These are phyloP conservation scores for Botrytis fragariae DNA, from an alignment of 2,329 filamentous ascomycete species.

Conservation along the genomic window DNA sequence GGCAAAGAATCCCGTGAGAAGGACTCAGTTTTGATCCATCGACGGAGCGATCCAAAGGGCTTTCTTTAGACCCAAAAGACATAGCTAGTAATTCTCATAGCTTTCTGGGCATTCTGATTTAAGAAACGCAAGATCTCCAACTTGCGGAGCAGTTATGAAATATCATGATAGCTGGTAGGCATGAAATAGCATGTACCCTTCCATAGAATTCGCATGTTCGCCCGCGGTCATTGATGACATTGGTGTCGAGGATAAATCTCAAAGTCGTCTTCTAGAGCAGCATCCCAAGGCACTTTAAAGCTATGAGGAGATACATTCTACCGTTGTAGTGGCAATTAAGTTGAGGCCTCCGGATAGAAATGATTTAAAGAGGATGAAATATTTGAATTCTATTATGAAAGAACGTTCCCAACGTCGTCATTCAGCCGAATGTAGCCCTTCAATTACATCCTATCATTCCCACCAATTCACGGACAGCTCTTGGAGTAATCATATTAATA, in stretches of 20 bases:
- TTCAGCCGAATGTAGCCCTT: neutral
- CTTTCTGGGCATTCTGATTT: neutral
- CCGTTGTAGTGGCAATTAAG: neutral
- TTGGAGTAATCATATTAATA: neutral
- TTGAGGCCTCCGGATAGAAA: neutral
- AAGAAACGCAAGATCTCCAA: slow-evolving; percentile 39
- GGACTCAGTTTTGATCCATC: slow-evolving; percentile 26
- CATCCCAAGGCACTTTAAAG: neutral
- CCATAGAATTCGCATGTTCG: slow-evolving; percentile 41
- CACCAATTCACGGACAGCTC: neutral
- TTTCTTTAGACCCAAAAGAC: neutral
- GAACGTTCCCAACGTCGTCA: neutral
- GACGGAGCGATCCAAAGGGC: slow-evolving; percentile 41
- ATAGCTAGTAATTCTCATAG: neutral
- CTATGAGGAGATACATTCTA: neutral
- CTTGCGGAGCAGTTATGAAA: slow-evolving; percentile 37
- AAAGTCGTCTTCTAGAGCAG: neutral
- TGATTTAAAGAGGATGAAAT: neutral
- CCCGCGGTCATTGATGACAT: slow-evolving; percentile 44
- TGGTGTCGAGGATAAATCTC: neutral
- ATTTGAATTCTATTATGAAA: neutral
- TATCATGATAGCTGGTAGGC: slow-evolving; percentile 42
- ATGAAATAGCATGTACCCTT: slow-evolving; percentile 42
- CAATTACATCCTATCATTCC: neutral
- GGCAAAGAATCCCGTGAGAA: slow-evolving; percentile 27